Percentiles rank a stretch among this genome's conserved stretches.
Conservation (phyloP, 805 yeast genomes). For the Yarrowia sp. region DNA sequence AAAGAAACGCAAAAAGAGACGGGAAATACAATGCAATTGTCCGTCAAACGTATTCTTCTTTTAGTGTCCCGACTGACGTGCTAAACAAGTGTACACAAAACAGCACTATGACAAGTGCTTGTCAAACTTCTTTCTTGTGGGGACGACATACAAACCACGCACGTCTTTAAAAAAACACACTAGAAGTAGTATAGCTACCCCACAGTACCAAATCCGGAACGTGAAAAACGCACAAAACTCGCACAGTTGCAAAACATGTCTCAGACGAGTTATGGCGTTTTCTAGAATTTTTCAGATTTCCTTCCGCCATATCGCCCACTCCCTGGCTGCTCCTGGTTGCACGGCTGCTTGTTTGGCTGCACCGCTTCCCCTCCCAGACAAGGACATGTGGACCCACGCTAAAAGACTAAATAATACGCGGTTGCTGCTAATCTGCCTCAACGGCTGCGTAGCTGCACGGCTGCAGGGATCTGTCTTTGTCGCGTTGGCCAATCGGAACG, state of each 20-base stretch:
- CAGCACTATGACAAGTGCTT: no score
- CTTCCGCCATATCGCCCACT: no score
- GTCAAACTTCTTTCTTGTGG: no score
- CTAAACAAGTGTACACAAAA: no score
- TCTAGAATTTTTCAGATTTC: neutral
- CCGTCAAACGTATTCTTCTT: no score
- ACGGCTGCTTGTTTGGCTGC: slow-evolving; percentile 28
- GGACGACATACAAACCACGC: no score
- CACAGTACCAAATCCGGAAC: no score
- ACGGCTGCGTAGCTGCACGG: slow-evolving; percentile 32
- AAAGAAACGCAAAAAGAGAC: slow-evolving; percentile 4
- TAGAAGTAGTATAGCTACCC: no score
- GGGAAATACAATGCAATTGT: no score
- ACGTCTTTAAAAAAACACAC: no score
- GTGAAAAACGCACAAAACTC: neutral
- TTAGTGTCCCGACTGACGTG: no score
- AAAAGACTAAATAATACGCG: slow-evolving; percentile 14
- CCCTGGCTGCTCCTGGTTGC: slow-evolving; percentile 15
- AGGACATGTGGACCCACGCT: slow-evolving; percentile 20
- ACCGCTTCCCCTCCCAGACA: slow-evolving; percentile 21
- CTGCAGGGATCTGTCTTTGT: slow-evolving; percentile 22
- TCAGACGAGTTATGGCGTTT: neutral
- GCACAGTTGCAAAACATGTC: neutral
- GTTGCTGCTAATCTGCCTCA: slow-evolving; percentile 28
- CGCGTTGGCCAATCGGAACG: neutral